A percentile compares a stretch with the other conserved stretches of the same genome.
phyloP scores from a whole-genome alignment of 164 flowering plant species.

The Protea cynaroides region DNA sequence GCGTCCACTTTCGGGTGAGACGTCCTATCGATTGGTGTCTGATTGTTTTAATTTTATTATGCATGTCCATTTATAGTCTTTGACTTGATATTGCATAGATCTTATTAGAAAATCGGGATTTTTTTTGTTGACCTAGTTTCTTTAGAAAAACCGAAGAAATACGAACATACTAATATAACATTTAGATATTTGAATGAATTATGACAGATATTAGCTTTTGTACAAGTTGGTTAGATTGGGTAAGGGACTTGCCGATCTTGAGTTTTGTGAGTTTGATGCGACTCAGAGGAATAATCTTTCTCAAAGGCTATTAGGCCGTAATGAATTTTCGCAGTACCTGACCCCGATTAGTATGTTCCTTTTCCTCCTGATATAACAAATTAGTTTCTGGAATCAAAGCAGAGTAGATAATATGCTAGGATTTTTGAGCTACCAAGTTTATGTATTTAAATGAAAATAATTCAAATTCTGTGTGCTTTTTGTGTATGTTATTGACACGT shows the following conservation, averaged over 20 bases:
- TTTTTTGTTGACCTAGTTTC: neutral
- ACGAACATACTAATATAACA: no score
- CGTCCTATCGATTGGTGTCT: neutral
- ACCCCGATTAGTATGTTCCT: neutral
- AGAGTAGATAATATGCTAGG: no score
- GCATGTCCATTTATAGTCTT: neutral
- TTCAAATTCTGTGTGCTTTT: no score
- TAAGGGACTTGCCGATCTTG: neutral
- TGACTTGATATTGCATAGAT: neutral
- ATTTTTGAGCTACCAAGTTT: no score
- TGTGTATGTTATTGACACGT: no score
- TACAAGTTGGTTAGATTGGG: neutral
- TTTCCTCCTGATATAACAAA: neutral
- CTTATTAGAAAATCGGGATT: neutral
- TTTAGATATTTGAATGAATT: no score
- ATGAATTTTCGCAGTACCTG: neutral
- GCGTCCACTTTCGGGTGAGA: constrained; percentile 1
- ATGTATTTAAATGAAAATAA: no score
- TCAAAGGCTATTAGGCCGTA: neutral
- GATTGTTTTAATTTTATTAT: neutral
- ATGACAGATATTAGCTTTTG: no score
- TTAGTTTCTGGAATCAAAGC: no score
- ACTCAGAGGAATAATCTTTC: neutral
- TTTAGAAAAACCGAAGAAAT: no score
- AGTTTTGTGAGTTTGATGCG: neutral